phyloP scores from a whole-genome alignment of 2,329 filamentous ascomycete genomes.

The Pyrenophora seminiperda region DNA sequence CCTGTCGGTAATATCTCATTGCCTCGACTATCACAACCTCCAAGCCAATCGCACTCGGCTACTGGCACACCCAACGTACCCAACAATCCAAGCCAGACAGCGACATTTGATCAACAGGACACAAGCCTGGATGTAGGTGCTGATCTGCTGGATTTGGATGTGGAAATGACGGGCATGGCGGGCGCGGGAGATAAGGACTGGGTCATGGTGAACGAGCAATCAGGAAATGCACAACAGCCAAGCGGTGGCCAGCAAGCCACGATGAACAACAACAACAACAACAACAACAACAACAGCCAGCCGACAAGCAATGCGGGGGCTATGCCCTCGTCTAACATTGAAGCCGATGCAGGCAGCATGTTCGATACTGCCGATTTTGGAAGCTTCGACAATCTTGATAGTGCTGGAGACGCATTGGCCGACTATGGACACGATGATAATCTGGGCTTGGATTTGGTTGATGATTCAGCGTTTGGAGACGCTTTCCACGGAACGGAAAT shows the following conservation, averaged over 20 bases:
- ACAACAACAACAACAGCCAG: constrained; percentile 23
- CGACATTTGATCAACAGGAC: constrained; percentile 34
- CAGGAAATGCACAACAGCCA: constrained; percentile 25
- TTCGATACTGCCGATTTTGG: constrained; percentile 47
- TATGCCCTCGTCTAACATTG: constrained; percentile 29
- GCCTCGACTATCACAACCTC: constrained; percentile 58
- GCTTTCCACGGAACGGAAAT: constrained; percentile 49
- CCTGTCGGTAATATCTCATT: constrained; percentile 65
- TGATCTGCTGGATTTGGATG: constrained; percentile 50
- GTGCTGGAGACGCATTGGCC: constrained; percentile 48
- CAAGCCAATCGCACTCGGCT: constrained; percentile 63
- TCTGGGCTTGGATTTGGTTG: constrained; percentile 46
- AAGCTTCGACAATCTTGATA: constrained; percentile 47
- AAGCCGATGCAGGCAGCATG: constrained; percentile 43
- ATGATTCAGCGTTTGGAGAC: constrained; percentile 49
- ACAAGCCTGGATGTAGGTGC: constrained; percentile 35
- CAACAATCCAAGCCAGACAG: constrained; percentile 26
- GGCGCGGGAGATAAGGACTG: constrained; percentile 45
- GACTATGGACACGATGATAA: constrained; percentile 47
- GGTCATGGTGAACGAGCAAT: constrained; percentile 42
- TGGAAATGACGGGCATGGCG: constrained; percentile 64
- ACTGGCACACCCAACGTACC: constrained; percentile 60
- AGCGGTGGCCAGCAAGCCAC: constrained; percentile 24
- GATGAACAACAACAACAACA: constrained; percentile 25
- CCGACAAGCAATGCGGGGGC: constrained; percentile 22